Evolutionary conservation across 176 grass and related monocot genomes (phyloP).

Genomic region (Zoysia japonica): DNA sequence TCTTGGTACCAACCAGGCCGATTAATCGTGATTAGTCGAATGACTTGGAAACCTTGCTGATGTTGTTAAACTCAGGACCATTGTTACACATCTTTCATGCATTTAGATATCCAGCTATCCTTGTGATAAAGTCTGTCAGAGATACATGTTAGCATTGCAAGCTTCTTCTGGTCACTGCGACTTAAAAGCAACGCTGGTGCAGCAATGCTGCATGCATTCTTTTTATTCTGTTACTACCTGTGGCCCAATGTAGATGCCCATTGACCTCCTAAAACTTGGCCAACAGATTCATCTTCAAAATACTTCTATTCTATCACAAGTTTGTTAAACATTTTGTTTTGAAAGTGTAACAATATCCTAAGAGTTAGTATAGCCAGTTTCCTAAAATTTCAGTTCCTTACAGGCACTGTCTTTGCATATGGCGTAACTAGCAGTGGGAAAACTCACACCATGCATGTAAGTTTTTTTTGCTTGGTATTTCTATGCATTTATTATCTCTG

Average conservation of each 20-base stretch:
- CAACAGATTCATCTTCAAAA: neutral
- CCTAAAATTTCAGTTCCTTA: conserved; percentile 30
- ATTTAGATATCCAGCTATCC: neutral
- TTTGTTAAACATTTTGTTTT: neutral
- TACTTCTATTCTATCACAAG: neutral
- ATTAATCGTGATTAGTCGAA: too few relatives aligned
- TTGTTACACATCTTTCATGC: conserved; percentile 9
- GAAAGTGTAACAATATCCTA: neutral
- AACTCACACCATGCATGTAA: conserved; percentile 99
- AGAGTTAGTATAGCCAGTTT: conserved; percentile 7
- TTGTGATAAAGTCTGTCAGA: conserved; percentile 4
- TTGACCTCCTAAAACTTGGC: neutral
- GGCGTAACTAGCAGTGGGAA: conserved; percentile 98
- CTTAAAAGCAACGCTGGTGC: conserved; percentile 14
- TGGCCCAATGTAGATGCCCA: neutral
- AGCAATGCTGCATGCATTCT: neutral
- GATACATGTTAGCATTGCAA: neutral
- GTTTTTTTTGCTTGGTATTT: conserved; percentile 35
- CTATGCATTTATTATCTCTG: conserved; percentile 20
- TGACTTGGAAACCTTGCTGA: too few relatives aligned
- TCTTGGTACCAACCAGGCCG: too few relatives aligned
- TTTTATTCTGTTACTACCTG: neutral
- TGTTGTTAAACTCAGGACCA: conserved; percentile 7
- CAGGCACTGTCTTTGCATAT: conserved; percentile 99
- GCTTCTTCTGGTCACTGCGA: conserved; percentile 15